Evolutionary conservation across 371 early-diverging fungal species (phyloP).

Genomic region (Lichtheimia ramosa): DNA sequence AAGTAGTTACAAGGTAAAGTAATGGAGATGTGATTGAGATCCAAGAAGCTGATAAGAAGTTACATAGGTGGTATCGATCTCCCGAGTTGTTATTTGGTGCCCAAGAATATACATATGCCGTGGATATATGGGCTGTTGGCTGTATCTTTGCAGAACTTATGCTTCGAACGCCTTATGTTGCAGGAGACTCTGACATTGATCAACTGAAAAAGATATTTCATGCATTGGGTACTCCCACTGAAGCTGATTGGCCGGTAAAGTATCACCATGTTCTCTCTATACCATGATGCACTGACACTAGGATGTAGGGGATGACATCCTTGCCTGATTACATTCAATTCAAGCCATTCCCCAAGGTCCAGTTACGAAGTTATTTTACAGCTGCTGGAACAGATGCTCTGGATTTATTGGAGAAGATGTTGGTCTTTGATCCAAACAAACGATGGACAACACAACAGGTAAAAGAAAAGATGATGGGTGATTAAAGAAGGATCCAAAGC

Average conservation of each 20-base stretch:
- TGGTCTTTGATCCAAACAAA: constrained; percentile 89
- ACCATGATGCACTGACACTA: neutral
- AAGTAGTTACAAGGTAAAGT: constrained; percentile 88
- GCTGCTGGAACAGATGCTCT: constrained; percentile 94
- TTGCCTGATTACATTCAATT: constrained; percentile 76
- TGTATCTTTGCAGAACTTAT: constrained; percentile 99
- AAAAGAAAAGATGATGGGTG: constrained; percentile 6
- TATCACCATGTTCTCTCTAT: neutral
- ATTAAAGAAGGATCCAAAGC: neutral
- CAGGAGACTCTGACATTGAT: constrained; percentile 93
- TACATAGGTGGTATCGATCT: constrained; percentile 96
- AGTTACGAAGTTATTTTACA: constrained; percentile 81
- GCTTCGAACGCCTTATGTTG: constrained; percentile 93
- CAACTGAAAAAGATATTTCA: constrained; percentile 94
- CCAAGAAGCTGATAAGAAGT: neutral
- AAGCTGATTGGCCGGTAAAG: constrained; percentile 93
- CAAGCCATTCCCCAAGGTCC: constrained; percentile 68
- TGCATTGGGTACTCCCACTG: constrained; percentile 97
- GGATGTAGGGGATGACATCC: constrained; percentile 63
- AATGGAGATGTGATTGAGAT: neutral
- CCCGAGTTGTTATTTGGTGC: constrained; percentile 98
- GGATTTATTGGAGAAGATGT: constrained; percentile 89
- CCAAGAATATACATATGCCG: constrained; percentile 83
- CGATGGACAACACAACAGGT: constrained; percentile 87
- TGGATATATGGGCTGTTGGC: constrained; percentile 99